Percentiles rank a stretch among this genome's conserved stretches.
These are phyloP conservation scores for Flagelloscypha sp. DNA, from an alignment of 768 basidiomycete species.

Conservation along the genomic window DNA sequence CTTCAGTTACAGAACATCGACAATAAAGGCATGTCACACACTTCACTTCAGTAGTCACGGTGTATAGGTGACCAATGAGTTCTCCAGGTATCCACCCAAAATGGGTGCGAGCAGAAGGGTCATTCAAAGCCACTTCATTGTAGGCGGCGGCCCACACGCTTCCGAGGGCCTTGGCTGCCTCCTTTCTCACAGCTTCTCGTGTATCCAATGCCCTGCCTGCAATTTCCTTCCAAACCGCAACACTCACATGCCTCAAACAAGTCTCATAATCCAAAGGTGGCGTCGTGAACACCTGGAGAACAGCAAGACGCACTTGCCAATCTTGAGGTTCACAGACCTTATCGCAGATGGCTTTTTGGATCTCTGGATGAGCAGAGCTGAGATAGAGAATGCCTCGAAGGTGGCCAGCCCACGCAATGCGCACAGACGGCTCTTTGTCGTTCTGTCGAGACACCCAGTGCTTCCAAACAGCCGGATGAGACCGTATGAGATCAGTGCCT, in stretches of 20 bases:
- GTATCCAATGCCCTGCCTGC: no score
- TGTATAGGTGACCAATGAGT: constrained; percentile 51
- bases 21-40: constrained; percentile 18
- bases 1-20: not conserved
- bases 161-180: no score
- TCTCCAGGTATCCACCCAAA: constrained; percentile 91
- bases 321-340: no score
- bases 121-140: no score
- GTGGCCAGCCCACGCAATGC: constrained; percentile 73
- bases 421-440: constrained; percentile 64
- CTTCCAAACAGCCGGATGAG: constrained; percentile 80
- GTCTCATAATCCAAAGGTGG: constrained; percentile 98
- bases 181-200: no score
- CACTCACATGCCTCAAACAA: constrained; percentile 71
- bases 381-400: constrained; percentile 51
- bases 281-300: no score
- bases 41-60: constrained; percentile 51
- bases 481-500: constrained; percentile 64
- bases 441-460: constrained; percentile 73
- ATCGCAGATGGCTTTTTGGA: constrained; percentile 69
- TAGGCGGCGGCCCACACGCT: no score
- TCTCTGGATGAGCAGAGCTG: constrained; percentile 60
- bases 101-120: constrained; percentile 60
- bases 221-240: constrained; percentile 50
- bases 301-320: no score